phyloP scores from a whole-genome alignment of 805 yeast species.

The Metschnikowia noctiluminum region DNA sequence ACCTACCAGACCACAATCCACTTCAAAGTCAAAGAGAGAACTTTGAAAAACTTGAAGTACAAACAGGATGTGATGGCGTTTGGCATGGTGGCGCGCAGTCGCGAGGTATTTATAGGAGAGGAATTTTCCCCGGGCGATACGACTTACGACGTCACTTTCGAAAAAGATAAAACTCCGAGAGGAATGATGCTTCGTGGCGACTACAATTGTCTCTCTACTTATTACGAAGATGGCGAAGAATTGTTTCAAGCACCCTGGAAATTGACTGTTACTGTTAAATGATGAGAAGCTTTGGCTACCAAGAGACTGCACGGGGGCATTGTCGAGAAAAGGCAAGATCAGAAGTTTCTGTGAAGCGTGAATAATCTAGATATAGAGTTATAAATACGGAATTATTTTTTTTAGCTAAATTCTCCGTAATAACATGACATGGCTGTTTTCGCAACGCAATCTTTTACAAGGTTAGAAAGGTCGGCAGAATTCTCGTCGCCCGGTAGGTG shows the following conservation, averaged over 20 bases:
- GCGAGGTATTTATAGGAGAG: constrained; percentile 30
- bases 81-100: constrained; percentile 31
- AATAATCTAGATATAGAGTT: too few species aligned
- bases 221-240: constrained; percentile 30
- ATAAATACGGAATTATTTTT: too few species aligned
- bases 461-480: too few species aligned
- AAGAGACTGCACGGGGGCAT: too few species aligned
- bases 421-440: too few species aligned
- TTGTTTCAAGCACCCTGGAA: constrained; percentile 32
- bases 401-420: too few species aligned
- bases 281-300: not conserved
- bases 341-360: too few species aligned
- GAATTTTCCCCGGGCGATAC: constrained; percentile 33
- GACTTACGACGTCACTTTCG: constrained; percentile 27
- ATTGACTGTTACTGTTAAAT: constrained; percentile 29
- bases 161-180: constrained; percentile 36
- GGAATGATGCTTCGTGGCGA: constrained; percentile 38
- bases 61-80: constrained; percentile 36
- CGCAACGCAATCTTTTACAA: too few species aligned
- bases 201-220: constrained; percentile 30
- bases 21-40: constrained; percentile 29
- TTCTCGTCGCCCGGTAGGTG: too few species aligned
- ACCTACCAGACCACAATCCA: constrained; percentile 31
- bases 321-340: too few species aligned
- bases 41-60: constrained; percentile 30